These are phyloP conservation scores for Penicillium steckii DNA, from an alignment of 495 filamentous ascomycete species.

Conservation along the genomic window DNA sequence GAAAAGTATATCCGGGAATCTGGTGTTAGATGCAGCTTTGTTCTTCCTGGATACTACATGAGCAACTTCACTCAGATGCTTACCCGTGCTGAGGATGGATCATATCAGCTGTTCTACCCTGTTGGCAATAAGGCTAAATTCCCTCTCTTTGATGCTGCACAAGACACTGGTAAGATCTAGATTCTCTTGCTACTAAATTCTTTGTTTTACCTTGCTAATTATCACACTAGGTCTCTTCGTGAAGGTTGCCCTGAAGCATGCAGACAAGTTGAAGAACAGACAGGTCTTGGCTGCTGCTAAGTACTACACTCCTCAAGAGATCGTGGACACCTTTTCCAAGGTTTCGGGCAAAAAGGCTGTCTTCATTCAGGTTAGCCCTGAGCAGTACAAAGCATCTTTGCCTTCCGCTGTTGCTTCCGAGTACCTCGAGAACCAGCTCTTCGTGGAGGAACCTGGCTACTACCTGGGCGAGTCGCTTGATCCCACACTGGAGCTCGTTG, in stretches of 20 bases:
- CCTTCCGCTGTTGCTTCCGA: conserved; percentile 45
- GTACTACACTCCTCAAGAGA: conserved; percentile 46
- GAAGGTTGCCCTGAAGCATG: conserved; percentile 40
- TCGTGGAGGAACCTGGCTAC: conserved; percentile 51
- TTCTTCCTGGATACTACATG: conserved; percentile 62
- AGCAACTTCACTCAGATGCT: conserved; percentile 36
- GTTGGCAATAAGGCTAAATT: conserved; percentile 32
- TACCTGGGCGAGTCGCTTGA: conserved; percentile 40
- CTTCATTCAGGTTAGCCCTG: conserved; percentile 42
- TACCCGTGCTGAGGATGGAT: conserved; percentile 17
- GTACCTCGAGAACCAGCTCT: conserved; percentile 51
- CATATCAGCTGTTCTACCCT: conserved; percentile 15
- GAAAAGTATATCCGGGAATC: conserved; percentile 40
- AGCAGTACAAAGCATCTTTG: conserved; percentile 41
- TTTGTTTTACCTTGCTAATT: neutral
- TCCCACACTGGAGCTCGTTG: conserved; percentile 15
- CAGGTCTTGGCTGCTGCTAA: conserved; percentile 40
- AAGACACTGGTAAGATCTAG: conserved; percentile 48
- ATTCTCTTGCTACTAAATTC: no score
- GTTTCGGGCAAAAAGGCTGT: conserved; percentile 47
- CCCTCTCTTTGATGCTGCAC: conserved; percentile 51
- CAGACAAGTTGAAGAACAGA: conserved; percentile 22
- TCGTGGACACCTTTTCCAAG: conserved; percentile 48
- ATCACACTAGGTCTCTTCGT: conserved; percentile 44
- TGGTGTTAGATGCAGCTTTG: conserved; percentile 52